Percentiles rank a stretch among this genome's conserved stretches.
phyloP scores from a whole-genome alignment of 2,329 filamentous ascomycete species.

The Neonectria hederae region DNA sequence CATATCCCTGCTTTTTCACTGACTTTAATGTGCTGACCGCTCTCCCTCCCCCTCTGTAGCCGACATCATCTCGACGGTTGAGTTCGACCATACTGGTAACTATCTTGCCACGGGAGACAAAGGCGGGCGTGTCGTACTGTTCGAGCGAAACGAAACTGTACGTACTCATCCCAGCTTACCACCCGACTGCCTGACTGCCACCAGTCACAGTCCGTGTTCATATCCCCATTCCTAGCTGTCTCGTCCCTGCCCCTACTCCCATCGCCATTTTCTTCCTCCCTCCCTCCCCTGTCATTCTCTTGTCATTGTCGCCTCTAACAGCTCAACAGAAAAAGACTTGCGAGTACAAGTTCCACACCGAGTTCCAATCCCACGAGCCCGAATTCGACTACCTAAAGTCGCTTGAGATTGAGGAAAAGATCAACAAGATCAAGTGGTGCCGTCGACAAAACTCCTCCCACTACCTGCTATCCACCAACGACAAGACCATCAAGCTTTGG shows the following conservation, averaged over 20 bases:
- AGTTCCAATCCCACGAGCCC: slow-evolving; percentile 99
- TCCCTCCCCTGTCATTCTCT: slow-evolving; percentile 45
- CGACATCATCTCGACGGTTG: slow-evolving; percentile 91
- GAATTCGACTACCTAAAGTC: slow-evolving; percentile 99
- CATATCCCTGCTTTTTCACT: slow-evolving; percentile 23
- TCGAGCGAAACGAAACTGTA: slow-evolving; percentile 96
- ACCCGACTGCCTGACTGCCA: not conserved
- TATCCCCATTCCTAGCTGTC: not conserved
- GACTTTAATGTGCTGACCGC: slow-evolving; percentile 33
- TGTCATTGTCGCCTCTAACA: slow-evolving; percentile 26
- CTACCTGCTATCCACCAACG: slow-evolving; percentile 97
- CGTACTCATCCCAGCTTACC: slow-evolving; percentile 43
- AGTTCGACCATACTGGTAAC: slow-evolving; percentile 90
- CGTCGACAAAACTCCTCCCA: slow-evolving; percentile 97
- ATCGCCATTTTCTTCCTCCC: not conserved
- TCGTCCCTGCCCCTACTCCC: not conserved
- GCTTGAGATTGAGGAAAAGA: slow-evolving; percentile 99
- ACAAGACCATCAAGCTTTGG: slow-evolving; percentile 99
- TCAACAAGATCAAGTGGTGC: slow-evolving; percentile 99
- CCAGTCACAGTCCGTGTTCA: not conserved
- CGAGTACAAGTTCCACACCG: slow-evolving; percentile 99
- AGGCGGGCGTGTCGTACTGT: slow-evolving; percentile 84
- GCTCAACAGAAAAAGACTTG: slow-evolving; percentile 92
- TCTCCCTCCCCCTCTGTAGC: slow-evolving; percentile 58
- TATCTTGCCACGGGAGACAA: slow-evolving; percentile 92